Evolutionary conservation across 148 eudicot species (phyloP).

Genomic region (Nepenthes mirabilis): DNA sequence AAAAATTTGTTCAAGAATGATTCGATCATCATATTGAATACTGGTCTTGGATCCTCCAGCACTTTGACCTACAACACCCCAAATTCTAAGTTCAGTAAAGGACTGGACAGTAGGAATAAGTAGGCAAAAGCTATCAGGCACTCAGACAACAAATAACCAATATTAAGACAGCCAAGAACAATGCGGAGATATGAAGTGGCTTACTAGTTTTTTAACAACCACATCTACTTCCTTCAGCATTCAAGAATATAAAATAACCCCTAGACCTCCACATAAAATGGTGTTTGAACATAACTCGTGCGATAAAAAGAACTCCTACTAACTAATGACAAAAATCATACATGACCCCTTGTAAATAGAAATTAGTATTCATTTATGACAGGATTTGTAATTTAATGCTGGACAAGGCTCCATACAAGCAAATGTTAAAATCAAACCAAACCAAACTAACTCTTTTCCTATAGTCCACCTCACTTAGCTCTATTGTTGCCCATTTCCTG

Average conservation of each 20-base stretch:
- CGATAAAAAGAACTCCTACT: background rate
- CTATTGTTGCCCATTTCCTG: too few relatives aligned
- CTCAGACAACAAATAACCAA: background rate
- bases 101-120: background rate
- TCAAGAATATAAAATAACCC: background rate
- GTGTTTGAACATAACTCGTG: too few relatives aligned
- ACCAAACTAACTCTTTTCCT: too few relatives aligned
- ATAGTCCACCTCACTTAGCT: too few relatives aligned
- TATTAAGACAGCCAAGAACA: background rate
- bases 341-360: too few relatives aligned
- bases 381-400: too few relatives aligned
- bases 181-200: background rate
- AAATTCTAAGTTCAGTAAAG: background rate
- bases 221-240: too few relatives aligned
- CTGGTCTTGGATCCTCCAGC: conserved; percentile 71
- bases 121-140: background rate
- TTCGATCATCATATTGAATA: conserved; percentile 40
- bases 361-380: too few relatives aligned
- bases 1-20: conserved; percentile 80
- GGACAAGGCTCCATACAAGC: too few relatives aligned
- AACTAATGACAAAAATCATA: background rate
- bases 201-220: background rate
- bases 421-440: too few relatives aligned
- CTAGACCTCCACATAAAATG: background rate
- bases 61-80: conserved; percentile 37